Evolutionary conservation across 352 stramenopile genomes (phyloP), one percentile per base, ranked within the genome.

Genomic region (Peronosclerospora sorghi): DNA sequence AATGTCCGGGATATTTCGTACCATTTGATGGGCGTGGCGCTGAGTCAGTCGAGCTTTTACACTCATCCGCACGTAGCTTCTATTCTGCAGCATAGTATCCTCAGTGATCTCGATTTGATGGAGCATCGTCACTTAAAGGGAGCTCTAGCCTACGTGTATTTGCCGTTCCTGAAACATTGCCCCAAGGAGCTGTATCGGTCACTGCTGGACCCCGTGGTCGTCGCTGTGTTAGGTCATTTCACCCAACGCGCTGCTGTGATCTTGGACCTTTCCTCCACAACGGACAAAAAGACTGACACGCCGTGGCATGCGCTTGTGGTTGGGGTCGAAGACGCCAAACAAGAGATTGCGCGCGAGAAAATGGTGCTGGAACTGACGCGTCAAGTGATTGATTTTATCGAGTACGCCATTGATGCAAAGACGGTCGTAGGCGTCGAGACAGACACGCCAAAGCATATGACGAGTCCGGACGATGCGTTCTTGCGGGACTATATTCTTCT

Each of bases 1-100:
- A 86, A 86, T 38, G 64, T 86, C 1, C 74, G 77, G 13, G 77
- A 90, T 47, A 74, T 86, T 38, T 63, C 58, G 26, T 90, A 86
- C 40, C 77, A 90, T 57, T 59, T 90, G 17, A 69, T 83, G 48
- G 77, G 74, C 15, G 65, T 82, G 5, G 74, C 74, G 7, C 51
- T 83, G 4, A 44, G 45, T 0, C 71, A 82, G 38, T 27, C 39
- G 4, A 74, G 56, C 39, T 78, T 86, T 24, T 85, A 83, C 20
- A 47, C 56, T 12, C 69, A 63, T 27, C 54, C 66, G 1, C 67
- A 84, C 48, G 61, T 62, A 20, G 41, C 49, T 1, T 45, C 56
- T 0, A 51, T 77, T 27, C 64, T 86, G 41, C 58, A 80, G 36
- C 74, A 68, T 48, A 82, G 67, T n/a, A 54, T 86, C 19, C 49